Base-by-base conservation (phyloP, 495 filamentous ascomycete genomes). In the Neurospora tetraspora region DNA sequence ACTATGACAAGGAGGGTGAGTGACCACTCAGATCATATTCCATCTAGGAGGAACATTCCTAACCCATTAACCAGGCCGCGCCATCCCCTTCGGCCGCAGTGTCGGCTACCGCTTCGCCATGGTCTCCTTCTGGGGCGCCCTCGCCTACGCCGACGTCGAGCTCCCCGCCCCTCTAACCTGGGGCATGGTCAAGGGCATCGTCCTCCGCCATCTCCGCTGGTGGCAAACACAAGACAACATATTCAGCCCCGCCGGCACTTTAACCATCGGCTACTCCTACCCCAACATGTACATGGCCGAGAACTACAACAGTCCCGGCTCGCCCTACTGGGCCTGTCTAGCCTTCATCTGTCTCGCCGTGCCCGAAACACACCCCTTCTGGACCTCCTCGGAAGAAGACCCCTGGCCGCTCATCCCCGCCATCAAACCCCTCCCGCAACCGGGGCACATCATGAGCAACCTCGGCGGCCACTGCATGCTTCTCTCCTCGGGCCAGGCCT, bases 81-180 rank as follows among this genome's bases (percentile, higher is more conserved):
- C 90, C 6, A 91, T 93, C 43, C 91, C 92, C 23, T 94, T 93
- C 74, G 92, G 92, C 31, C 86, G 92, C 16, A 91, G 88, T 31
- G 87, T 93, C 61, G 92, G 90, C 27, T 94, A 94, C 80, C 86
- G 91, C 39, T 93, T 93, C 78, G 92, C 91, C 38, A 94, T 94
- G 91, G 89, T 89, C 10, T 91, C 88, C 10, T 94, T 94, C 82
- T 94, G 91, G 91, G 91, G 91, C 34, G 89, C 91, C 9, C 78
- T 93, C 38, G 92, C 89, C 4, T 93, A 92, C 76, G 92, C 91
- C 2, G 89, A 89, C 73, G 88, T 93, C 69, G 89, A 92, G 45
- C 85, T 92, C 16, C 91, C 92, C 5, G 84, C 84, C 0, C 91
- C 90, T 0, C 80, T 94, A 61, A 91, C 89, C 20, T 92, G 90